These are phyloP conservation scores for Entomortierella chlamydospora DNA, from an alignment of 192 early-diverging fungal genomes.

Conservation along the genomic window DNA sequence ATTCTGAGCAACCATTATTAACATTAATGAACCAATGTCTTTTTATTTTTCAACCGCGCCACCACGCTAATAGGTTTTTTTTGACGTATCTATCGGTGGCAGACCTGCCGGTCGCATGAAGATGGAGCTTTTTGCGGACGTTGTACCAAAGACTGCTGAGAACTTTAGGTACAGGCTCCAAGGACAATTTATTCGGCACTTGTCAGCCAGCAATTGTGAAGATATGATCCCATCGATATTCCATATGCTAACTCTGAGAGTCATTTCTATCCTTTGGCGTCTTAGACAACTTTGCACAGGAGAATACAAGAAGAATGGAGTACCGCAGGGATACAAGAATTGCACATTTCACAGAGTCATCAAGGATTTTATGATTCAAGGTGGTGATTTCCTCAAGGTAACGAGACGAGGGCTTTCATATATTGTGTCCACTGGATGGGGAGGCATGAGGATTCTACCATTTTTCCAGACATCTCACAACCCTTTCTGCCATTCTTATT, in stretches of 20 bases:
- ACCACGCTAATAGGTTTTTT: conserved; percentile 65
- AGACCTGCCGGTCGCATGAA: conserved; percentile 71
- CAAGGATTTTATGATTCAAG: conserved; percentile 95
- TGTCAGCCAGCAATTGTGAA: too few relatives aligned
- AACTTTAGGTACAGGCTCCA: conserved; percentile 81
- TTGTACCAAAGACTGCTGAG: conserved; percentile 81
- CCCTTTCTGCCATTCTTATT: neutral
- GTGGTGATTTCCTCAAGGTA: conserved; percentile 92
- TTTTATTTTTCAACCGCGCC: neutral
- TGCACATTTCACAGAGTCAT: conserved; percentile 89
- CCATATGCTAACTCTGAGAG: neutral
- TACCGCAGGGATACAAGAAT: conserved; percentile 89
- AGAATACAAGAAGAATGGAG: conserved; percentile 84
- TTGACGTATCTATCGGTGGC: conserved; percentile 82
- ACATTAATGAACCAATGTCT: neutral
- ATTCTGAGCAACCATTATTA: neutral
- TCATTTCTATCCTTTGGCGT: neutral
- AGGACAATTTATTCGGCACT: too few relatives aligned
- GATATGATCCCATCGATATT: too few relatives aligned
- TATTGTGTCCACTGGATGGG: too few relatives aligned
- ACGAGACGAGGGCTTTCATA: too few relatives aligned
- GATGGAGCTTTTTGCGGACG: conserved; percentile 79
- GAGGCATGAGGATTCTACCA: too few relatives aligned
- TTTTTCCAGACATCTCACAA: too few relatives aligned
- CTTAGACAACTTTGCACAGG: conserved; percentile 90